Base-by-base conservation (phyloP, 2,329 filamentous ascomycete species). In the Tolypocladium nubicola region DNA sequence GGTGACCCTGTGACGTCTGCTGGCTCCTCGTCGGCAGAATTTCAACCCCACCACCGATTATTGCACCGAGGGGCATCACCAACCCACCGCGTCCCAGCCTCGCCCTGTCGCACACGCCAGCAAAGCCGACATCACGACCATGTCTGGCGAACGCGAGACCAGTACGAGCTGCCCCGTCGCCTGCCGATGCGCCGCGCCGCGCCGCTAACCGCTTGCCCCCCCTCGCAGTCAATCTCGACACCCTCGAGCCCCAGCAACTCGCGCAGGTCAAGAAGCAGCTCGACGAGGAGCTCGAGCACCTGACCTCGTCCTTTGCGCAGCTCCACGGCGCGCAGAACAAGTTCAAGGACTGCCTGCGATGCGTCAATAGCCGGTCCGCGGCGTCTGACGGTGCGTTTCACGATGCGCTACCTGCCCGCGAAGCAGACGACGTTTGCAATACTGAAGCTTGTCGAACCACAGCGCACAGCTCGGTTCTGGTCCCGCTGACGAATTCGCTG, bases 251-350 rank as follows among this genome's bases (percentile, higher is more conserved):
- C 33, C 89, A 90, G 63, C 93, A 97, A 75, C 88, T 99, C 64
- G 87, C 85, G 64, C 85, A 90, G 66, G 87, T 99, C 64, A 97
- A 99, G 79, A 91, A 94, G 73, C 93, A 97, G 72, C 87, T 99
- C 63, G 93, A 96, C 72, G 87, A 94, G 67, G 94, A 99, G 75
- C 87, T 99, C 63, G 90, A 96, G 71, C 93, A 97, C 76, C 84
- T 99, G 63, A 95, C 90, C 2, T 83, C 79, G 58, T 97, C 94
- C 11, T 96, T 96, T 76, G 81, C 88, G 54, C 94, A 96, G 71
- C 84, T 99, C 1, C 89, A 92, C 62, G 86, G 87, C 55, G 94
- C 94, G 2, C 94, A 97, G 71, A 81, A 84, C 56, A 96, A 95
- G 71, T 99, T 99, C 77, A 83, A 84, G 57, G 93, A 97, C 68